Base-by-base conservation (phyloP, 164 flowering plant species). In the Stephania japonica region DNA sequence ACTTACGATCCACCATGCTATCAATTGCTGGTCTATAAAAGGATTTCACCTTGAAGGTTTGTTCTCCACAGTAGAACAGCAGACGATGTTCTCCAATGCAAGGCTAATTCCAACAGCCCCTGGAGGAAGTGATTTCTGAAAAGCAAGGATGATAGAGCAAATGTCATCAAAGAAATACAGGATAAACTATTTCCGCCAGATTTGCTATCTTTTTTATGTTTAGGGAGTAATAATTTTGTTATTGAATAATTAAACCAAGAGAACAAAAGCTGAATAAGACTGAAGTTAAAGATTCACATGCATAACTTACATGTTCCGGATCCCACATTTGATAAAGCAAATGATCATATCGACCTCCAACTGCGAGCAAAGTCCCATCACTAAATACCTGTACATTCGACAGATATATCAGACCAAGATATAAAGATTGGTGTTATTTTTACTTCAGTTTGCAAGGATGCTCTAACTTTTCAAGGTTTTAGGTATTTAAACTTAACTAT, bases 311-410 rank as follows among this genome's bases (percentile, higher is more conserved):
- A 81, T 82, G 80, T 78, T 87, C 89, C 47, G 68, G 86, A 71
- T 81, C 84, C 86, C 93, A 85, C 84, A 84, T 70, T 71, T 84
- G 89, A 72, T 83, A 91, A 75, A 95, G 85, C 81, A 95, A 72
- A 78, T 87, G 82, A 73, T 95, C 97, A 84, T 95, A 93, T 71
- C 96, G 92, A 32, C 99, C 98, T 71, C 99, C 99, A 78, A 87
- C 77, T 70, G 97, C 97, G 74, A 95, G 91, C 86, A 95, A 75
- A 49, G 79, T 74, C 53, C 89, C 89, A 70, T 90, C 94, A 69
- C 19, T 75, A 70, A 80, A 79, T 67, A 92, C 80, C 99, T 94
- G 87, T 53, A 53, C 13, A 26, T 67, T 44, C 13, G 43, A 73
- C 80, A 56, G 8, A 18, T 27, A n/a, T 67, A 7, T 65, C 32